Conservation (phyloP, 2,329 filamentous ascomycete genomes). For the Fusarium concolor region DNA sequence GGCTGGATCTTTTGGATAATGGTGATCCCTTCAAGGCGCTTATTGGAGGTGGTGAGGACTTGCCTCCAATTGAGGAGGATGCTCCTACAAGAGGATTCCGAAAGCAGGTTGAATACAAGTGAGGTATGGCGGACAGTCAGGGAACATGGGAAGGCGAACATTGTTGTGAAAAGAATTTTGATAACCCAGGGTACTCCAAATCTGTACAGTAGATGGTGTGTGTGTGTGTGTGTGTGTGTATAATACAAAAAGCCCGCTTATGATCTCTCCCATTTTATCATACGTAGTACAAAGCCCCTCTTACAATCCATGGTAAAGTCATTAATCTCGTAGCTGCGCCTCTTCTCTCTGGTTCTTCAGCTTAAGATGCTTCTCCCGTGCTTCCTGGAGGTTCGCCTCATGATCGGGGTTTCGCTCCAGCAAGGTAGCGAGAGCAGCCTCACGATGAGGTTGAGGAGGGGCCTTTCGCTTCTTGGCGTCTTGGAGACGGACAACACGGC, state of each 20-base stretch:
- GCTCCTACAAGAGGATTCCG: conserved; percentile 62
- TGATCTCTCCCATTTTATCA: conserved; percentile 44
- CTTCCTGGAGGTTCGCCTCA: conserved; percentile 60
- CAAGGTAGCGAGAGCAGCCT: conserved; percentile 58
- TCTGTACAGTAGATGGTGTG: conserved; percentile 48
- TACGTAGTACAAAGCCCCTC: conserved; percentile 46
- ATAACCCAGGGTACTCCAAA: conserved; percentile 44
- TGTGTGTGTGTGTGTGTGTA: conserved; percentile 51
- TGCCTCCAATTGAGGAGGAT: conserved; percentile 51
- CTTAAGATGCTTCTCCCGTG: conserved; percentile 63
- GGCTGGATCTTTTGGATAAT: conserved; percentile 79
- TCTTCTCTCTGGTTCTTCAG: conserved; percentile 62
- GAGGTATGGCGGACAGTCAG: background rate
- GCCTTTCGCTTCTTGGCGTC: conserved; percentile 88
- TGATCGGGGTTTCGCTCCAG: conserved; percentile 61
- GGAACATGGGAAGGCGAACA: conserved; percentile 1
- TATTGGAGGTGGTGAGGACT: conserved; percentile 57
- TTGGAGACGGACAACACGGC: conserved; percentile 84
- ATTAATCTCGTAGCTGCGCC: conserved; percentile 35
- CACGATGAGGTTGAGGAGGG: conserved; percentile 61
- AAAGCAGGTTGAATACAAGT: conserved; percentile 57
- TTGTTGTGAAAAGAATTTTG: conserved; percentile 34
- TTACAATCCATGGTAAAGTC: conserved; percentile 38
- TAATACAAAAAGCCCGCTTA: conserved; percentile 55
- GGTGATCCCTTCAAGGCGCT: conserved; percentile 74